Conservation (phyloP, 225 moss, liverwort and hornwort genomes). For the Polytrichum formosum region DNA sequence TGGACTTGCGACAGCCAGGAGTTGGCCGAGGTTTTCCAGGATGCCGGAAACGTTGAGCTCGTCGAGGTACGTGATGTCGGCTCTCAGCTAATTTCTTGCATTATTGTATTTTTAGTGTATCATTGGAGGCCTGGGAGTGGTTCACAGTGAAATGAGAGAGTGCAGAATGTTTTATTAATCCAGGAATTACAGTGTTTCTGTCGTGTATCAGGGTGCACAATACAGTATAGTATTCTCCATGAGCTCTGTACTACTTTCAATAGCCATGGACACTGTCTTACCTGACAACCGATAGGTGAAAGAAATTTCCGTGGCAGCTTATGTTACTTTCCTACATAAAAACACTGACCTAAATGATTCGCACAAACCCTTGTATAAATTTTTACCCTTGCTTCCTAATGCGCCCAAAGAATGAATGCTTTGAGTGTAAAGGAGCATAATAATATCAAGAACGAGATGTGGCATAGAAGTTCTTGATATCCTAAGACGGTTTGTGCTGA, state of each 20-base stretch:
- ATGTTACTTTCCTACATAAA: too few species aligned
- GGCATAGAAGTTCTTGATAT: too few species aligned
- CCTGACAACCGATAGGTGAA: too few species aligned
- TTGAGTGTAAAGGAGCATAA: too few species aligned
- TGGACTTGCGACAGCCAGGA: constrained; percentile 63
- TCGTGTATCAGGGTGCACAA: neutral
- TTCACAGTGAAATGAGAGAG: neutral
- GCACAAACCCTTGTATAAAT: too few species aligned
- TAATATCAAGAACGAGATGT: too few species aligned
- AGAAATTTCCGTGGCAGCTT: too few species aligned
- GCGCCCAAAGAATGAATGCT: too few species aligned
- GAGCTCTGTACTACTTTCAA: neutral
- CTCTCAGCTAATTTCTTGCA: neutral
- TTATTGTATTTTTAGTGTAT: neutral
- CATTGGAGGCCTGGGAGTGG: neutral
- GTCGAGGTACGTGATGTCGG: constrained; percentile 46
- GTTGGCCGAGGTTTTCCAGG: constrained; percentile 67
- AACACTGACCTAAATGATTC: too few species aligned
- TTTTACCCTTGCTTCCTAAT: too few species aligned
- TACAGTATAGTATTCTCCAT: neutral
- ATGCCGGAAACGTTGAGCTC: constrained; percentile 49
- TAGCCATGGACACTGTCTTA: neutral
- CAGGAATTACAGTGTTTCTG: neutral
- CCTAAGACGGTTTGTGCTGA: too few species aligned
- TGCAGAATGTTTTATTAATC: neutral